These are phyloP conservation scores for Trichopus zeylanicus DNA, from an alignment of 116 monocot species.

Conservation along the genomic window DNA sequence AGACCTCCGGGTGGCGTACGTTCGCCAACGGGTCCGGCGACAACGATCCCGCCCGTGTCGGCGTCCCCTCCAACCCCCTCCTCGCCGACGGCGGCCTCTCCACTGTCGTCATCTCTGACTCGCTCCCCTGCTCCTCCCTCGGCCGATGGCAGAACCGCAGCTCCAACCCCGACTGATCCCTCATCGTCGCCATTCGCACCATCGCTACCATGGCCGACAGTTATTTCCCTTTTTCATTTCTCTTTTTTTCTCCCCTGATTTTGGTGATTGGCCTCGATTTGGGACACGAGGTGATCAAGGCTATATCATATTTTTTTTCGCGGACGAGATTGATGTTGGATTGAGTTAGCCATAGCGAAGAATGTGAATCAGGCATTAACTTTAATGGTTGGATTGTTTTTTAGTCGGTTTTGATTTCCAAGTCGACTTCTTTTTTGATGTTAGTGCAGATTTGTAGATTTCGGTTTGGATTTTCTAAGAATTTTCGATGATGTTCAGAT, in stretches of 20 bases:
- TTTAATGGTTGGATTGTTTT: no score
- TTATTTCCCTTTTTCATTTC: neutral
- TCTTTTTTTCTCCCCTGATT: neutral
- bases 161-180: conserved; percentile 9
- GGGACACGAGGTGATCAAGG: no score
- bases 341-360: no score
- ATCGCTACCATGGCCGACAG: conserved; percentile 17
- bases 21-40: conserved; percentile 17
- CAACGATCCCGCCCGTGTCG: conserved; percentile 18
- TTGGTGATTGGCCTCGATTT: neutral
- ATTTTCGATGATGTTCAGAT: no score
- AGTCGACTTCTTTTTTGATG: no score
- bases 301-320: no score
- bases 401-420: no score
- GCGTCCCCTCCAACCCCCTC: conserved; percentile 17
- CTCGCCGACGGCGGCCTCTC: conserved; percentile 16
- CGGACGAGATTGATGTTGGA: no score
- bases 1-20: conserved; percentile 19
- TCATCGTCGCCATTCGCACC: conserved; percentile 9
- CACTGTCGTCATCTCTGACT: conserved; percentile 2
- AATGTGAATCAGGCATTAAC: no score
- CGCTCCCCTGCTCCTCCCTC: conserved; percentile 1
- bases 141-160: conserved; percentile 12
- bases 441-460: no score
- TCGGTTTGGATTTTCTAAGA: no score